Percentiles rank a stretch among this genome's conserved stretches.
Evolutionary conservation across 78 protist genomes (phyloP).

Genomic region (Mantamonas sphyraenae): DNA sequence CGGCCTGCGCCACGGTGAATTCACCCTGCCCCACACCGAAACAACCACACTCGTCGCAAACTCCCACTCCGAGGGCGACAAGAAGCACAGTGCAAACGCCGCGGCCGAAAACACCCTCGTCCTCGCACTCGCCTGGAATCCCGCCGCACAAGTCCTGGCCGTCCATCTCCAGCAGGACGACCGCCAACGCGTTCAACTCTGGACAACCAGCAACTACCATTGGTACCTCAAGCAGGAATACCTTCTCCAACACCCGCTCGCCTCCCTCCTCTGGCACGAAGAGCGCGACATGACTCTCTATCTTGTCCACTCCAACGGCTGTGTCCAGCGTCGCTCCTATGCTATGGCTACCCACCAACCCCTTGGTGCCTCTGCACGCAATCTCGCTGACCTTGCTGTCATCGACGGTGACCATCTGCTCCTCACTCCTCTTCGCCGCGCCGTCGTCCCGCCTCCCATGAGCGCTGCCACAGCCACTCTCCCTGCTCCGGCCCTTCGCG

Average conservation of each 20-base stretch:
- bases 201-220: conserved; percentile 18
- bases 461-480: no score
- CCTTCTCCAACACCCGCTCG: no score
- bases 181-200: conserved; percentile 10
- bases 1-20: conserved; percentile 34
- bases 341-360: not conserved
- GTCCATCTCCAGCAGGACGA: no score
- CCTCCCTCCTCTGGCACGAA: no score
- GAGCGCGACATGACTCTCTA: not conserved
- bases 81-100: no score
- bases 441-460: conserved; percentile 69
- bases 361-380: no score
- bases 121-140: conserved; percentile 13
- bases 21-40: conserved; percentile 20
- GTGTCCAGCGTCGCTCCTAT: not conserved
- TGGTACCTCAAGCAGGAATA: conserved; percentile 18
- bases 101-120: not conserved
- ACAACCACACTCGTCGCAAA: no score
- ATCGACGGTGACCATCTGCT: conserved; percentile 34
- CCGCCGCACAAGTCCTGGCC: not conserved
- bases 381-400: conserved; percentile 29
- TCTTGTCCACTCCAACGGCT: no score
- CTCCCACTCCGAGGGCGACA: no score
- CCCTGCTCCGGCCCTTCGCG: not conserved
- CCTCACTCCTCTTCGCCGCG: conserved; percentile 36